Evolutionary conservation across 805 yeast species (phyloP).

Genomic region (Candida quercuum): DNA sequence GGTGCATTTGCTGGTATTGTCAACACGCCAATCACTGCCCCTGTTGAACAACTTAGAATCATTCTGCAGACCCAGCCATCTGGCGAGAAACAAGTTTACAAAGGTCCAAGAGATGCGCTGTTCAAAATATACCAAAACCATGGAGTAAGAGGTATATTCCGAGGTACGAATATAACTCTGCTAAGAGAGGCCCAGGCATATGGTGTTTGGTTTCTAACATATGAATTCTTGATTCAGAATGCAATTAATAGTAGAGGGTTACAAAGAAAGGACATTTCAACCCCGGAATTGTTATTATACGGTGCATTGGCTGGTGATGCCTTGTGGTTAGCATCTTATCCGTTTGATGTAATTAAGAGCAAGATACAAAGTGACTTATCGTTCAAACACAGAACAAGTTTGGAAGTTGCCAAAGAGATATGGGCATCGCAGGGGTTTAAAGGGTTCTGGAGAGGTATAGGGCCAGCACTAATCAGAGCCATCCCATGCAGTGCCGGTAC

Average conservation of each 20-base stretch:
- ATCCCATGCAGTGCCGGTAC: constrained; percentile 70
- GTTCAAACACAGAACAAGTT: constrained; percentile 36
- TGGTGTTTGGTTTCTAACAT: constrained; percentile 85
- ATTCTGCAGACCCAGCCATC: constrained; percentile 75
- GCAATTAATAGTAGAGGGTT: constrained; percentile 29
- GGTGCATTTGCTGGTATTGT: constrained; percentile 93
- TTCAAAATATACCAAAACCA: constrained; percentile 66
- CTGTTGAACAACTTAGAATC: constrained; percentile 93
- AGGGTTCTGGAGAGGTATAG: constrained; percentile 61
- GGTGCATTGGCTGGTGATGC: constrained; percentile 93
- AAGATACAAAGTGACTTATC: constrained; percentile 63
- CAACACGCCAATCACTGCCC: constrained; percentile 85
- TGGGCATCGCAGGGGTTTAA: constrained; percentile 34
- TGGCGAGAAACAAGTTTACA: constrained; percentile 36
- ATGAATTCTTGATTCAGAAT: constrained; percentile 75
- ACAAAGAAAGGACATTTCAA: constrained; percentile 67
- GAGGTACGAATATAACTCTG: constrained; percentile 81
- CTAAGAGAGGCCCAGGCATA: constrained; percentile 82
- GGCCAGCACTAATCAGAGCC: constrained; percentile 55
- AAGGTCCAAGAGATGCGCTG: constrained; percentile 82
- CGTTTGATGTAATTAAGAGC: constrained; percentile 88
- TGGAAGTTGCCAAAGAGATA: constrained; percentile 29
- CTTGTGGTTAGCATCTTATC: constrained; percentile 81
- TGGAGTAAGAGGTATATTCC: constrained; percentile 74
- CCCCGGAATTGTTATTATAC: constrained; percentile 77